Base-by-base conservation (phyloP, 805 yeast species). In the Nakazawaea laoshanensis region DNA sequence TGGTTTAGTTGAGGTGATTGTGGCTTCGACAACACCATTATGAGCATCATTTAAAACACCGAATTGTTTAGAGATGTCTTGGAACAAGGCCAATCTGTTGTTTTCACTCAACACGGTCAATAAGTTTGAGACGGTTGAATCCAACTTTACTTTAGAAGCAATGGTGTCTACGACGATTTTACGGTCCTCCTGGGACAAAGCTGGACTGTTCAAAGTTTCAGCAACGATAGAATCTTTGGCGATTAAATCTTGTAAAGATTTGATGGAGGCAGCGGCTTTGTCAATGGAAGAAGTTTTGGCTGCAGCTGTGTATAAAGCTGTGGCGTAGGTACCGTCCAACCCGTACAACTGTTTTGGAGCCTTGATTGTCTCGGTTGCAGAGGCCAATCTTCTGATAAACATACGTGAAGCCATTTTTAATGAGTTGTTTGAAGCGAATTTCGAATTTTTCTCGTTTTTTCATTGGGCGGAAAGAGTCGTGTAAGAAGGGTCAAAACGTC, bases 281-380 rank as follows among this genome's bases (percentile, higher is more conserved):
- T 78, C 89, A 47, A 87, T 65, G 7, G 85, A 67, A 22, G 94
- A 73, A 47, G 75, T 76, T 69, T 84, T 80, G 46, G 80, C 80
- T 37, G 97, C 80, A 15, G 97, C 96, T 35, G 88, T 69, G 75
- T 78, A 89, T 50, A 92, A 73, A 31, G 98, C 96, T 38, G 86
- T 73, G 48, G 97, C 98, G 62, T 89, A 89, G 44, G 97, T 87
- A 55, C 97, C 98, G 48, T 88, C 96, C 47, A 89, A 65, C 44
- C 97, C 97, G 53, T 74, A 89, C 57, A 89, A 72, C 72, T 87
- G 95, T 43, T 89, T 83, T 37, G 97, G 96, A 34, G 94, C 87
- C 61, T 77, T 79, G 52, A 72, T 73, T 38, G 71, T 39, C 52
- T 67, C 63, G 51, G 77, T 59, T 47, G 84, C 80, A 39, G 88